These are phyloP conservation scores for Basipetospora chlamydospora DNA, from an alignment of 2,329 filamentous ascomycete species.

Conservation along the genomic window DNA sequence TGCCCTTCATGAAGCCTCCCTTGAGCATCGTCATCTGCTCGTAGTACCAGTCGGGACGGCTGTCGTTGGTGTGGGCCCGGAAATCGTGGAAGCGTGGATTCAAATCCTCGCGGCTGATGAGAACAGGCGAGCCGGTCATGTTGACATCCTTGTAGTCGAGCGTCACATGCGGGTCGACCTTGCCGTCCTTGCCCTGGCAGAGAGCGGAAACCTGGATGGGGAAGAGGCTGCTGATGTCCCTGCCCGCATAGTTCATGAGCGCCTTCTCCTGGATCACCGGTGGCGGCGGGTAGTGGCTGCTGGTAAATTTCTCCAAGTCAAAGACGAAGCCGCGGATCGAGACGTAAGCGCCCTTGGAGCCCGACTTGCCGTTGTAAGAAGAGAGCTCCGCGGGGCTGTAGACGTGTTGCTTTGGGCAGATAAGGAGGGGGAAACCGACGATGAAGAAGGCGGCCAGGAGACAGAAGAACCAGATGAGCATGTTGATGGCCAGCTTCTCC, in stretches of 20 bases:
- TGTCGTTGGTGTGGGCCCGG: slow-evolving; percentile 68
- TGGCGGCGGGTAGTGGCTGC: slow-evolving; percentile 58
- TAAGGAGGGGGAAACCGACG: slow-evolving; percentile 68
- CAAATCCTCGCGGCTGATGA: slow-evolving; percentile 51
- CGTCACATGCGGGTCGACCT: slow-evolving; percentile 55
- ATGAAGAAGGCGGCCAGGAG: slow-evolving; percentile 73
- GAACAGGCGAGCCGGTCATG: slow-evolving; percentile 48
- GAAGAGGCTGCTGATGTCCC: slow-evolving; percentile 79
- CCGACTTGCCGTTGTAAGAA: slow-evolving; percentile 56
- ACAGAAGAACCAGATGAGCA: slow-evolving; percentile 89
- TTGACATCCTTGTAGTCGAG: slow-evolving; percentile 75
- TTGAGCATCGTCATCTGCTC: slow-evolving; percentile 74
- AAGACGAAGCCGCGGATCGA: slow-evolving; percentile 85
- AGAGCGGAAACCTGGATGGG: slow-evolving; percentile 88
- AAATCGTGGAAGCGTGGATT: slow-evolving; percentile 89
- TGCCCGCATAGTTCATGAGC: slow-evolving; percentile 69
- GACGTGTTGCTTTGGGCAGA: slow-evolving; percentile 85
- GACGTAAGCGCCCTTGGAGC: slow-evolving; percentile 46
- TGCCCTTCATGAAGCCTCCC: slow-evolving; percentile 70
- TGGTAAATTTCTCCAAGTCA: slow-evolving; percentile 59
- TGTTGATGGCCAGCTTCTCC: slow-evolving; percentile 95
- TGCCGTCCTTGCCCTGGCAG: slow-evolving; percentile 61
- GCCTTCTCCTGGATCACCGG: slow-evolving; percentile 40
- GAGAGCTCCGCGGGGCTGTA: slow-evolving; percentile 67
- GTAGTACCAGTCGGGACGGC: slow-evolving; percentile 78